phyloP scores from a whole-genome alignment of 768 basidiomycete species.

The Sarcodon sp. region DNA sequence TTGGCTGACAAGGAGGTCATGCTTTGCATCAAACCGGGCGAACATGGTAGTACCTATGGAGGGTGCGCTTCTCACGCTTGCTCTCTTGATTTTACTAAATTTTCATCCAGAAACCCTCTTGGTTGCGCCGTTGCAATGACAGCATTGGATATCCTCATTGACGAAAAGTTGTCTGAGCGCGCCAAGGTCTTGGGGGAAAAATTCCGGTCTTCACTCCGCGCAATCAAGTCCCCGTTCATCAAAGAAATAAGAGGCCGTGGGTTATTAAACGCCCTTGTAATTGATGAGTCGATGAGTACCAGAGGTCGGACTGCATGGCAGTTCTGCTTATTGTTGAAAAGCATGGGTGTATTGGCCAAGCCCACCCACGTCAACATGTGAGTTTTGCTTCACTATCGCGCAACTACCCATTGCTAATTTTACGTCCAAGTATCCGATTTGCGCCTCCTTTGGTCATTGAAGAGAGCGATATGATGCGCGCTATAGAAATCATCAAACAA shows the following conservation, averaged over 20 bases:
- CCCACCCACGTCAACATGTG: slow-evolving; percentile 93
- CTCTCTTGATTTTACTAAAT: slow-evolving; percentile 1
- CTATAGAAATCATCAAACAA: slow-evolving; percentile 63
- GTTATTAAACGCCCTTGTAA: slow-evolving; percentile 86
- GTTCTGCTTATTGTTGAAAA: slow-evolving; percentile 85
- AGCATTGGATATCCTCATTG: slow-evolving; percentile 80
- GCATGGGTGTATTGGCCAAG: slow-evolving; percentile 85
- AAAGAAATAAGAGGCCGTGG: slow-evolving; percentile 77
- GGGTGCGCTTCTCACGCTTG: slow-evolving; percentile 38
- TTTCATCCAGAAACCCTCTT: slow-evolving; percentile 62
- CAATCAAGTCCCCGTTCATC: slow-evolving; percentile 58
- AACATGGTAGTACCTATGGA: slow-evolving; percentile 94
- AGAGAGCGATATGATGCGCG: slow-evolving; percentile 72
- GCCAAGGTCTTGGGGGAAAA: slow-evolving; percentile 67
- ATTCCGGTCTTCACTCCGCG: slow-evolving; percentile 57
- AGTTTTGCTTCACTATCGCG: slow-evolving; percentile 17
- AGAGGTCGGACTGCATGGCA: slow-evolving; percentile 91
- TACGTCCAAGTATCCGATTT: slow-evolving; percentile 67
- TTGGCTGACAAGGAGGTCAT: slow-evolving; percentile 86
- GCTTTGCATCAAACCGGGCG: slow-evolving; percentile 89
- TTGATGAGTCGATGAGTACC: slow-evolving; percentile 68
- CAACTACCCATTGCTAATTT: not conserved
- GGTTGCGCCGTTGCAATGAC: slow-evolving; percentile 95
- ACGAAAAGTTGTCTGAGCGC: slow-evolving; percentile 76
- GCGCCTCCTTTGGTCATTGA: slow-evolving; percentile 91